Evolutionary conservation across 345 rosid genomes (phyloP), one percentile per base, ranked within the genome.

Genomic region (Ricinus communis): DNA sequence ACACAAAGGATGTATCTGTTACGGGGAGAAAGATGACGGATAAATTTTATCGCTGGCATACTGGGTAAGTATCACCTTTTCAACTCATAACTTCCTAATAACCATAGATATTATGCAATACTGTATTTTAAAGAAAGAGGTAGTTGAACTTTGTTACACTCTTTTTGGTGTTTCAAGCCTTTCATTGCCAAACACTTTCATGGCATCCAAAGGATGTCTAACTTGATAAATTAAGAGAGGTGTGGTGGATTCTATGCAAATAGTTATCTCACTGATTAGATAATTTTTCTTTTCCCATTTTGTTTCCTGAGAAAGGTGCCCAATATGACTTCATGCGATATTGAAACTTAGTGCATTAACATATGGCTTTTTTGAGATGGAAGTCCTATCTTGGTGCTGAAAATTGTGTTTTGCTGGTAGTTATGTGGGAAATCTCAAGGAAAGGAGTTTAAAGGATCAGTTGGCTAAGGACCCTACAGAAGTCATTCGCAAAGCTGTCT

Each of bases 381-480:
- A 40, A 30, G 24, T 27, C 46, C 25, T 54, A 3, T 62, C 16
- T n/a, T 55, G 50, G 69, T 49, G 22, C 59, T 33, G n/a, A n/a
- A 41, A 73, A 61, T 45, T 51, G 62, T 28, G 7, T 76, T 72
- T 74, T 73, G 70, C 43, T 50, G 51, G 25, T 79, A 93, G 99
- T 53, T 96, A 93, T 79, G 61, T 89, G 22, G 99, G 99, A 66
- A 82, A 93, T 85, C 91, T 96, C 24, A 93, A 96, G 76, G 93
- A 96, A 82, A 92, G 99, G 80, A 93, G 82, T 81, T 85, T 96
- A 21, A 96, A 89, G 80, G 98, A 96, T 68, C 98, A 91, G 85
- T 78, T 93, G 87, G 89, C 90, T 43, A 93, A 89, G 80, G 98
- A 96, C 80, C 95, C 98, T 49, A 89, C 99, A 13, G 99, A 96